Evolutionary conservation across 805 yeast species (phyloP).

Genomic region (Zygosaccharomyces siamensis): DNA sequence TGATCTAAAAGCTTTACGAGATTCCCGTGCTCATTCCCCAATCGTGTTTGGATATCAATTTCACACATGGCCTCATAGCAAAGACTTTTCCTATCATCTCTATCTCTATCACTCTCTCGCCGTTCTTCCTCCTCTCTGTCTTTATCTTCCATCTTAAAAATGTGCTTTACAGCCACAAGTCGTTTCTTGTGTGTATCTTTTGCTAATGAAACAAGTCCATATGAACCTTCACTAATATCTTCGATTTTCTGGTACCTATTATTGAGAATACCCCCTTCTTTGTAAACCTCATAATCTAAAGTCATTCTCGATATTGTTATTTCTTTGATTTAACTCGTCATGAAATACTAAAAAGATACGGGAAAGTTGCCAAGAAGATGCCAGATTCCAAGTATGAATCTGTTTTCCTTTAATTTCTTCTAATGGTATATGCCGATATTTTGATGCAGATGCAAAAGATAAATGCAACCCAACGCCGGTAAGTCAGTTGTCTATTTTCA

Average conservation of each 20-base stretch:
- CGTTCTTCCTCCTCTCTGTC: conserved; percentile 30
- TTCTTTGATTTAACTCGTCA: not conserved
- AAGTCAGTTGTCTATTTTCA: not conserved
- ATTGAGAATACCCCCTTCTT: conserved; percentile 50
- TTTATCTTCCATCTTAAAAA: conserved; percentile 53
- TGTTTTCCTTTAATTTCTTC: not conserved
- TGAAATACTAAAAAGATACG: not conserved
- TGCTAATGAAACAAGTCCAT: conserved; percentile 87
- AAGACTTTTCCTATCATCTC: conserved; percentile 36
- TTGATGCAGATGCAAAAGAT: conserved; percentile 1
- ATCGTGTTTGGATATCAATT: conserved; percentile 56
- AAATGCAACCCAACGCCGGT: conserved; percentile 4
- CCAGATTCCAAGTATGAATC: not conserved
- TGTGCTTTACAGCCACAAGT: conserved; percentile 81
- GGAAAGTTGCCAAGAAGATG: not conserved
- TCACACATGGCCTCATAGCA: conserved; percentile 63
- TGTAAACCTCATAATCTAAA: conserved; percentile 38
- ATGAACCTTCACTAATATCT: conserved; percentile 86
- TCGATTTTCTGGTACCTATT: conserved; percentile 62
- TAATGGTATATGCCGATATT: not conserved
- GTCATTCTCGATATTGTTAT: conserved; percentile 11
- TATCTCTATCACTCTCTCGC: conserved; percentile 17
- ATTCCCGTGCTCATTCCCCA: conserved; percentile 53
- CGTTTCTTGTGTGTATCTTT: conserved; percentile 51
- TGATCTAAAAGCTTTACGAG: conserved; percentile 56